phyloP scores from a whole-genome alignment of 2,329 filamentous ascomycete species.

The Scortechinia acanthostroma region DNA sequence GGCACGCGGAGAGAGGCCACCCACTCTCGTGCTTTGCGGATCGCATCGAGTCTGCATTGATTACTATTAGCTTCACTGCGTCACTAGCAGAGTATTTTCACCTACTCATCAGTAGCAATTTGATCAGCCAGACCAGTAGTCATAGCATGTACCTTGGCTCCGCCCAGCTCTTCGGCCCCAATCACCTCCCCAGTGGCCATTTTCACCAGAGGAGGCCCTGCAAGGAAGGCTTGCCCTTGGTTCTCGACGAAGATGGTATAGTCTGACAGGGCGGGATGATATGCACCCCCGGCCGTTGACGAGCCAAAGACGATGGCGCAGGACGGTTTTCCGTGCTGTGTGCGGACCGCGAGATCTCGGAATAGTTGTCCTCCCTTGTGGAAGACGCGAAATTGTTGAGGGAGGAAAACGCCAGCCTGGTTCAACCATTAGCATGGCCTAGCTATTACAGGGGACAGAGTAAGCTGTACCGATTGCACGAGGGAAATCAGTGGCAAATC shows the following conservation, averaged over 20 bases:
- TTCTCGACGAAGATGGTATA: conserved; percentile 31
- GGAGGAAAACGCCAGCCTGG: conserved; percentile 28
- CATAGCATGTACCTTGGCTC: conserved; percentile 27
- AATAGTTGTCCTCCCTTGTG: conserved; percentile 31
- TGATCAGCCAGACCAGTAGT: conserved; percentile 32
- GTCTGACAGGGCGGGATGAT: conserved; percentile 6
- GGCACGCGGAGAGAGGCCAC: too few species aligned
- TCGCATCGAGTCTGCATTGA: neutral
- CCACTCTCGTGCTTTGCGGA: neutral
- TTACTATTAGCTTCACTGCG: neutral
- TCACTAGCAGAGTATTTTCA: conserved; percentile 18
- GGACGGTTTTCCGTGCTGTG: conserved; percentile 23
- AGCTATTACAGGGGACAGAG: too few species aligned
- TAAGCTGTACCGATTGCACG: too few species aligned
- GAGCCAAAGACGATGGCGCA: conserved; percentile 6
- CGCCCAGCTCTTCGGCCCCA: conserved; percentile 29
- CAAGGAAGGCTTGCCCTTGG: conserved; percentile 33
- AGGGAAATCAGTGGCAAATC: too few species aligned
- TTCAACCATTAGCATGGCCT: too few species aligned
- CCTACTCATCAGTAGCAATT: conserved; percentile 28
- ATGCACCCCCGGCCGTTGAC: conserved; percentile 6
- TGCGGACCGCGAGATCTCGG: conserved; percentile 26
- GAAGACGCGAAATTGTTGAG: conserved; percentile 34
- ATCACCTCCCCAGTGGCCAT: conserved; percentile 35
- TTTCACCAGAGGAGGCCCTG: conserved; percentile 32